A percentile compares a stretch with the other conserved stretches of the same genome.
Conservation (phyloP, 1,284 basidiomycete species). For the Cutaneotrichosporon daszewskae region DNA sequence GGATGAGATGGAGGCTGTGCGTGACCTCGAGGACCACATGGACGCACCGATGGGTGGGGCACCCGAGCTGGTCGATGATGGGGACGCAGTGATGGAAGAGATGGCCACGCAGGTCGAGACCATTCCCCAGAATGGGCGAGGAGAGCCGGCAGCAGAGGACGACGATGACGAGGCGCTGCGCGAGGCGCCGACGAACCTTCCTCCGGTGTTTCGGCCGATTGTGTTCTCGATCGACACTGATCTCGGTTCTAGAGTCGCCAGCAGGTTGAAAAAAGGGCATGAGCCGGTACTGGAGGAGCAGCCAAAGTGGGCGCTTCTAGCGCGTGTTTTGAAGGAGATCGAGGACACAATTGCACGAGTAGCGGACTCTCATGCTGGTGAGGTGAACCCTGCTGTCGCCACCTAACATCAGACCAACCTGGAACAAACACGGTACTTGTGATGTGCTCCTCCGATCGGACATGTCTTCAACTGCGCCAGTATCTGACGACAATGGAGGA, state of each 20-base stretch:
- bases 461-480: slow-evolving; percentile 67
- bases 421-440: slow-evolving; percentile 75
- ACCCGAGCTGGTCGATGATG: slow-evolving; percentile 24
- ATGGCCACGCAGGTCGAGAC: slow-evolving; percentile 41
- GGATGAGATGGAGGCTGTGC: slow-evolving; percentile 41
- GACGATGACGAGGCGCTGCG: slow-evolving; percentile 65
- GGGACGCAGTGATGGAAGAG: slow-evolving; percentile 40
- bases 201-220: slow-evolving; percentile 38
- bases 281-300: slow-evolving; percentile 86
- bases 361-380: slow-evolving; percentile 35
- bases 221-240: slow-evolving; percentile 30
- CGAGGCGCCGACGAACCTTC: slow-evolving; percentile 14
- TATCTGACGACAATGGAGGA: slow-evolving; percentile 66
- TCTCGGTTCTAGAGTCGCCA: slow-evolving; percentile 29
- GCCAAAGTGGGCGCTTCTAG: slow-evolving; percentile 87
- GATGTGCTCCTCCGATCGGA: slow-evolving; percentile 79
- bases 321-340: slow-evolving; percentile 81
- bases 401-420: slow-evolving; percentile 49
- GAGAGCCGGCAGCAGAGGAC: slow-evolving; percentile 18
- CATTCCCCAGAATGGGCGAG: slow-evolving; percentile 14
- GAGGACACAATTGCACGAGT: slow-evolving; percentile 67
- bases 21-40: slow-evolving; percentile 24
- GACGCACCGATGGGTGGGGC: slow-evolving; percentile 13
- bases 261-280: slow-evolving; percentile 71
- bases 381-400: slow-evolving; percentile 1